phyloP scores from a whole-genome alignment of 768 basidiomycete genomes.

The Boletus insuetus region DNA sequence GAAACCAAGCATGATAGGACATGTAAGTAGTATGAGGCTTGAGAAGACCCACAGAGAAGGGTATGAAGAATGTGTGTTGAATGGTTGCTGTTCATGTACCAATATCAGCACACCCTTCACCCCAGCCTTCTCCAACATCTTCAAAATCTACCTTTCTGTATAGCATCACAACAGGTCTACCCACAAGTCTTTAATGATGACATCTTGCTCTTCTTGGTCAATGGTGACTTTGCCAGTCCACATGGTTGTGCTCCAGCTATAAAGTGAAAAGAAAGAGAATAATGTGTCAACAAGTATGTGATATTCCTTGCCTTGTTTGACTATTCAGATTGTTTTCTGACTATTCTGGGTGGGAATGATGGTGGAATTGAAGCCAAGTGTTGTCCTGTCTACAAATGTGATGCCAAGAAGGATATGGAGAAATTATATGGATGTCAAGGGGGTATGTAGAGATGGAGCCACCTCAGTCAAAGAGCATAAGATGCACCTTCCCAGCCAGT shows the following conservation, averaged over 20 bases:
- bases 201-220: background rate
- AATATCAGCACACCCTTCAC: background rate
- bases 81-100: background rate
- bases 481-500: background rate
- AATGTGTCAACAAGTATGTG: background rate
- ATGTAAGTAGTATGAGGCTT: background rate
- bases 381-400: background rate
- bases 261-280: too few species aligned
- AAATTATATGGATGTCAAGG: conserved; percentile 1
- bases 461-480: too few species aligned
- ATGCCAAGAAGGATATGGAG: background rate
- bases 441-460: too few species aligned
- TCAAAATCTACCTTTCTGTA: background rate
- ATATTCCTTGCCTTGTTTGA: background rate
- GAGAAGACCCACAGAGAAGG: background rate
- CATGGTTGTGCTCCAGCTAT: too few species aligned
- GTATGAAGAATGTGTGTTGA: background rate
- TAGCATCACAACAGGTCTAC: background rate
- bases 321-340: background rate
- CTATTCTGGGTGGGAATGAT: background rate
- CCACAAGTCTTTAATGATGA: background rate
- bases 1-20: background rate
- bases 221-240: background rate
- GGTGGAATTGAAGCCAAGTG: background rate
- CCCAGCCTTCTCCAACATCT: background rate